A percentile compares a stretch with the other conserved stretches of the same genome.
phyloP scores from a whole-genome alignment of 306 rosid species.

The Castanospermum australe region DNA sequence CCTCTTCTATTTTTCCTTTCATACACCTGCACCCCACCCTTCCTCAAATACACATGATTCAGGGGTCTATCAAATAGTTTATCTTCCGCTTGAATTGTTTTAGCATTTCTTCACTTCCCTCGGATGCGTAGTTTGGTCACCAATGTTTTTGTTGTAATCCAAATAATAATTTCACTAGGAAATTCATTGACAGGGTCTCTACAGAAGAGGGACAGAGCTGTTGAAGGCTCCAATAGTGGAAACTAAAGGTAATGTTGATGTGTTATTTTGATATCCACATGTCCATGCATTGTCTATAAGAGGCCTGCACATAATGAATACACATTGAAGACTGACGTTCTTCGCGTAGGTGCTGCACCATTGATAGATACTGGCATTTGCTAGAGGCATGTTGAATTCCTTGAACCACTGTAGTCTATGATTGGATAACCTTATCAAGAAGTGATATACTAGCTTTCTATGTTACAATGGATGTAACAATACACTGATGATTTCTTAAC shows the following conservation, averaged over 20 bases:
- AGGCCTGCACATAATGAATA: neutral
- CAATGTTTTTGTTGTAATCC: neutral
- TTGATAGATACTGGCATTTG: conserved; percentile 56
- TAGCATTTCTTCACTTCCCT: neutral
- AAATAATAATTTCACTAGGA: neutral
- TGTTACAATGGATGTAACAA: neutral
- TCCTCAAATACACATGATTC: too few species aligned
- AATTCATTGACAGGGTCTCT: conserved; percentile 70
- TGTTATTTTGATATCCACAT: neutral
- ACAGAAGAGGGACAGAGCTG: conserved; percentile 67
- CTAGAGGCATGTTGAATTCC: conserved; percentile 65
- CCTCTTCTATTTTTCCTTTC: too few species aligned
- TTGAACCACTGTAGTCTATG: conserved; percentile 5
- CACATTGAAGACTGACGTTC: conserved; percentile 1
- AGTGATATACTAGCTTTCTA: neutral
- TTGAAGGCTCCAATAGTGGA: conserved; percentile 73
- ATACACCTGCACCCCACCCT: too few species aligned
- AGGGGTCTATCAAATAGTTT: too few species aligned
- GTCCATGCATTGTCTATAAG: neutral
- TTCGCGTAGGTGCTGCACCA: conserved; percentile 43
- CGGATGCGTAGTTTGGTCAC: neutral
- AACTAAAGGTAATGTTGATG: conserved; percentile 51
- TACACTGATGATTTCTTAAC: neutral
- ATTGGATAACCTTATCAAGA: neutral
- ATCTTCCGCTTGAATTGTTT: neutral